Conservation (phyloP, 371 early-diverging fungal species). For the Apophysomyces sp. region DNA sequence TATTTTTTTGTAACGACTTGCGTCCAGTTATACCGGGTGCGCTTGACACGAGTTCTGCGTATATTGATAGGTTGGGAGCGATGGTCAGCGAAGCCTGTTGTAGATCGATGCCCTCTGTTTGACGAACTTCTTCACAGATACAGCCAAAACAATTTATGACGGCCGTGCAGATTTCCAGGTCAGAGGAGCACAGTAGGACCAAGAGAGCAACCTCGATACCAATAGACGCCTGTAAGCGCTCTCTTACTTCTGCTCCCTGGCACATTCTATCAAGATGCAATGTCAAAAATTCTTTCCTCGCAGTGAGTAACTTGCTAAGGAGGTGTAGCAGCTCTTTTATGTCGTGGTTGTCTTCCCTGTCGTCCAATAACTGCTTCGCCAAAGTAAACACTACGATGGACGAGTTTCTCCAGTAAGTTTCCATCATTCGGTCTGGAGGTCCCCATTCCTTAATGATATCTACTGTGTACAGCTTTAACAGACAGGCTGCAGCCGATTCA, state of each 20-base stretch:
- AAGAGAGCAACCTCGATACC: conserved; percentile 78
- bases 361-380: conserved; percentile 41
- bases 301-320: conserved; percentile 56
- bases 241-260: conserved; percentile 57
- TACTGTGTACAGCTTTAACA: conserved; percentile 56
- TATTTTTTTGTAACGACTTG: conserved; percentile 78
- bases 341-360: conserved; percentile 51
- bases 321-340: conserved; percentile 58
- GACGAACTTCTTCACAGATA: conserved; percentile 60
- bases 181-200: conserved; percentile 74
- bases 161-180: conserved; percentile 69
- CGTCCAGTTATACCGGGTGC: conserved; percentile 67
- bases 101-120: conserved; percentile 59
- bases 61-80: conserved; percentile 71
- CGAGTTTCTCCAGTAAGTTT: conserved; percentile 61
- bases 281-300: conserved; percentile 48
- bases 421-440: conserved; percentile 44
- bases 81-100: conserved; percentile 59
- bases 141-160: conserved; percentile 65
- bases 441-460: conserved; percentile 60
- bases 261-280: conserved; percentile 38
- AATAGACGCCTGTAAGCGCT: conserved; percentile 68
- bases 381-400: conserved; percentile 45
- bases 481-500: conserved; percentile 61
- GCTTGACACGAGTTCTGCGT: conserved; percentile 64